Conservation (phyloP, 148 eudicot genomes). For the Cornus florida region DNA sequence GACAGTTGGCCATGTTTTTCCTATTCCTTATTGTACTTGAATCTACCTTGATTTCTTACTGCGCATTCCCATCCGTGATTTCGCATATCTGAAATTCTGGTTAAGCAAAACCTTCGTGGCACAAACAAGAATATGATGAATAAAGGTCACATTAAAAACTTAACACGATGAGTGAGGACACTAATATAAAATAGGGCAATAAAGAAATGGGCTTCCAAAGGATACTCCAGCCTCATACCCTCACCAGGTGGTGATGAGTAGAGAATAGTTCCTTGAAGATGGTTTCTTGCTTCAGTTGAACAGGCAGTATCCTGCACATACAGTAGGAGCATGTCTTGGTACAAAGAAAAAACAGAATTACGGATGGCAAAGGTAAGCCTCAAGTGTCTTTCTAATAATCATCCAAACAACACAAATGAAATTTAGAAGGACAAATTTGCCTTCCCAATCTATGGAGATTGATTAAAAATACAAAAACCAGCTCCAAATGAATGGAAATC, state of each 20-base stretch:
- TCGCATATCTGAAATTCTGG: constrained; percentile 63
- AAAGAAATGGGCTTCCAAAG: constrained; percentile 33
- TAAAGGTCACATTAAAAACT: no score
- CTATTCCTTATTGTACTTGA: neutral
- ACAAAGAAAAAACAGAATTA: no score
- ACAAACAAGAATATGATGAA: neutral
- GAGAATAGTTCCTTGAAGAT: constrained; percentile 71
- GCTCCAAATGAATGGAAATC: no score
- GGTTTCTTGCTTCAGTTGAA: constrained; percentile 74
- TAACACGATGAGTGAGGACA: neutral
- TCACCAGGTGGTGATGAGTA: constrained; percentile 64
- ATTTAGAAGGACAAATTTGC: no score
- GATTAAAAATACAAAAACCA: no score
- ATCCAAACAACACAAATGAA: no score
- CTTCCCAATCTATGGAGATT: no score
- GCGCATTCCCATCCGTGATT: constrained; percentile 91
- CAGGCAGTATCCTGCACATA: constrained; percentile 71
- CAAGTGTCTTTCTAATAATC: no score
- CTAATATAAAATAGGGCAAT: neutral
- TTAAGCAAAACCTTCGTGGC: constrained; percentile 35
- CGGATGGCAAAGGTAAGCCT: no score
- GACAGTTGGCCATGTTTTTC: neutral
- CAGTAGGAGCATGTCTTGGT: neutral
- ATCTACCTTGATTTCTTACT: constrained; percentile 61
- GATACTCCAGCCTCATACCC: constrained; percentile 95